Evolutionary conservation across 192 early-diverging fungal species (phyloP).

Genomic region (Funneliformis mosseae): DNA sequence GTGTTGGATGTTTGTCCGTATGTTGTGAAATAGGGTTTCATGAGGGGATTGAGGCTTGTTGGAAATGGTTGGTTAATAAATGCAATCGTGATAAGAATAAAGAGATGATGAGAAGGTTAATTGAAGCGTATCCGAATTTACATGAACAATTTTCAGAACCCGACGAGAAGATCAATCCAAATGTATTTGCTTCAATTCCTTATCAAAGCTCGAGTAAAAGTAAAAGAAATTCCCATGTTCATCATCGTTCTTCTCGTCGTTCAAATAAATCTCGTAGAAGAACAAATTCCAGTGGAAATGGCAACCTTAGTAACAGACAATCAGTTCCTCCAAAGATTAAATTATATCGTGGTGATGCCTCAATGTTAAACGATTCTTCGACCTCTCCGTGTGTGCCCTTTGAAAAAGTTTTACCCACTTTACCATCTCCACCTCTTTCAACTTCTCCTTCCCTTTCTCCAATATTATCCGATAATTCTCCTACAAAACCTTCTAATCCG

Average conservation of each 20-base stretch:
- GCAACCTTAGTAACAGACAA: neutral
- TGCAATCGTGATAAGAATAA: slow-evolving; percentile 22
- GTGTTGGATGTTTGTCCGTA: slow-evolving; percentile 30
- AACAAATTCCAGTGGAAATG: neutral
- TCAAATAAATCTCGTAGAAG: neutral
- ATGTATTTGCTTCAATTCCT: neutral
- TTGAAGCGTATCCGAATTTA: slow-evolving; percentile 35
- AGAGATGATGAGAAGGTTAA: slow-evolving; percentile 30
- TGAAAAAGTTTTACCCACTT: neutral
- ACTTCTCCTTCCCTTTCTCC: slow-evolving; percentile 9
- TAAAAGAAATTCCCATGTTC: neutral
- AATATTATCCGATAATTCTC: neutral
- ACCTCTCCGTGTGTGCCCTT: neutral
- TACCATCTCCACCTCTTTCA: neutral
- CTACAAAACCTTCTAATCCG: neutral
- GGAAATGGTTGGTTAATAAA: slow-evolving; percentile 34
- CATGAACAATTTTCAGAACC: slow-evolving; percentile 14
- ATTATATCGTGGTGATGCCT: neutral
- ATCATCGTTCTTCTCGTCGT: neutral
- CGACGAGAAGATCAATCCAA: neutral
- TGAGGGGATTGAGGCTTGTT: slow-evolving; percentile 35
- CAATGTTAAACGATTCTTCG: neutral
- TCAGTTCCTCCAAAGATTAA: no score
- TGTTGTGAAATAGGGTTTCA: slow-evolving; percentile 38
- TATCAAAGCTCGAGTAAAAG: neutral